Percentiles rank a stretch among this genome's conserved stretches.
phyloP scores from a whole-genome alignment of 768 basidiomycete genomes.

The Phanerodontia chrysosporium region DNA sequence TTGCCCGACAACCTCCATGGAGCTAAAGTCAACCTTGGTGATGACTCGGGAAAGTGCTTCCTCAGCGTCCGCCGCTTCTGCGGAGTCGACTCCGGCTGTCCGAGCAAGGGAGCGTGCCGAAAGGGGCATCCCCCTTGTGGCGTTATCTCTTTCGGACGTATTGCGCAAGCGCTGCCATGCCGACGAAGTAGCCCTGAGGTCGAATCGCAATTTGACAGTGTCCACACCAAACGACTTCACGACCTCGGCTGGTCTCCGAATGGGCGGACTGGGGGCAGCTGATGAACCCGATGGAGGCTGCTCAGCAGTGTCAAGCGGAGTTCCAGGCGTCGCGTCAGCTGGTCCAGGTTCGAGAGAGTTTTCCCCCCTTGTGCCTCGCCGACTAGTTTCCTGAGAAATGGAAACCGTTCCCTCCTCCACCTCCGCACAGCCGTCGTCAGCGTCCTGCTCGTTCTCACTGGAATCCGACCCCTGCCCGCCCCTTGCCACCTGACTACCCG shows the following conservation, averaged over 20 bases:
- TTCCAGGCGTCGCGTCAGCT: neutral
- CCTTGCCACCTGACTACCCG: constrained; percentile 11
- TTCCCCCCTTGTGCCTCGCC: neutral
- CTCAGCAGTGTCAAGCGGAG: neutral
- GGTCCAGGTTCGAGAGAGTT: neutral
- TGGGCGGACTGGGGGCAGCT: neutral
- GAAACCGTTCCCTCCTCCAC: neutral
- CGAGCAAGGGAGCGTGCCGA: neutral
- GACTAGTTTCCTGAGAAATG: neutral
- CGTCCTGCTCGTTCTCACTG: constrained; percentile 17
- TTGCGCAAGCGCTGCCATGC: neutral
- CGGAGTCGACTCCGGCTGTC: constrained; percentile 26
- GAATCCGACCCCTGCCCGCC: constrained; percentile 1
- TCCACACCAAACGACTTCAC: neutral
- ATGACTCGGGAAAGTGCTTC: constrained; percentile 81
- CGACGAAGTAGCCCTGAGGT: neutral
- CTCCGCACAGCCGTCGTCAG: constrained; percentile 10
- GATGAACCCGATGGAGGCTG: neutral
- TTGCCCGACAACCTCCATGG: constrained; percentile 87
- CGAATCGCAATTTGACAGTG: neutral
- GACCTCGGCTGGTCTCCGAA: neutral
- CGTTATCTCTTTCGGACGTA: constrained; percentile 1
- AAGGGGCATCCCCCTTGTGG: neutral
- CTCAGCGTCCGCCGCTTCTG: constrained; percentile 47
- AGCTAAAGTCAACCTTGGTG: constrained; percentile 76